Evolutionary conservation across 805 yeast species (phyloP), one percentile per base, ranked within the genome.

Genomic region (Barnettozyma sucrosica): DNA sequence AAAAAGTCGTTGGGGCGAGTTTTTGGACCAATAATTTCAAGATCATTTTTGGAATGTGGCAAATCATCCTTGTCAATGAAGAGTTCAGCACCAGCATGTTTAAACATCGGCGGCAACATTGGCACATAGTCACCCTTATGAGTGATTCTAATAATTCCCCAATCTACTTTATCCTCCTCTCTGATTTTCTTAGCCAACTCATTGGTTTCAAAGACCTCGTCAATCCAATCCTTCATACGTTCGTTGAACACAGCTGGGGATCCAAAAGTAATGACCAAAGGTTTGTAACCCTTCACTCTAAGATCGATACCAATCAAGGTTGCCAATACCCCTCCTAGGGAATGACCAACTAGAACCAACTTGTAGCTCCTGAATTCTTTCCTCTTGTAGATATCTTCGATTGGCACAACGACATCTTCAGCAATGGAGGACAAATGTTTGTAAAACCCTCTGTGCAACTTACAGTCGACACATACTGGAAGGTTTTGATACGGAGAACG

Each of bases 241-340:
- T 50, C 50, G 57, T 84, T 82, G 13, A 88, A 88, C 25, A 85
- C 67, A 52, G 76, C 79, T 0, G 95, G 93, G 7, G 79, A 72
- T 1, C 83, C 95, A 66, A 69, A 81, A 1, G 84, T 71, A 26
- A 80, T 63, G 2, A 85, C 75, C 36, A 72, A 58, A 0, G 85
- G 83, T 18, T 74, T 58, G 49, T 65, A 68, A 0, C 87, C 89
- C 61, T 76, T 54, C 13, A 79, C 55, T 50, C 75, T 68, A 41
- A 83, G 68, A 56, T 86, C 93, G 39, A 81, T 71, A 0, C 85
- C 92, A 14, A 78, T 70, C 36, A 86, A 66, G 1, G 73, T 63
- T 1, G 90, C 83, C 36, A 84, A 58, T 0, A 92, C 89, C 2
- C 81, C 95, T 1, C 90, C 90, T 42, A 86, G 66, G 0, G 95